A percentile compares a stretch with the other conserved stretches of the same genome.
phyloP scores from a whole-genome alignment of 108 stramenopile species.

The Nannochloropsis gaditana region DNA sequence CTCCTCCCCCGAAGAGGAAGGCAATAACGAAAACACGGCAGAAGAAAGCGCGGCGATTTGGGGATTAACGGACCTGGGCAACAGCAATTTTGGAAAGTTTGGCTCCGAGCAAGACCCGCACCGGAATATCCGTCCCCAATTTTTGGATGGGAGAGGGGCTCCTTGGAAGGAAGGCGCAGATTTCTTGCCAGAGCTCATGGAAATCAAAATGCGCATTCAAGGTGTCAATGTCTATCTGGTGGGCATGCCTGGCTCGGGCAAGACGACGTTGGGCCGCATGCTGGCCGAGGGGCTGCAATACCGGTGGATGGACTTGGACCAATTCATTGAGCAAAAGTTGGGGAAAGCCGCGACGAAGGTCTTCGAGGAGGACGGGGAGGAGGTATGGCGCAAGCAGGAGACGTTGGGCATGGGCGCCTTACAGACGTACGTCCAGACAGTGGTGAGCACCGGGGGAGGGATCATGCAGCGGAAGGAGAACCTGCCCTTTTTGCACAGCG shows the following conservation, averaged over 20 bases:
- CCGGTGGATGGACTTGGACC: not conserved
- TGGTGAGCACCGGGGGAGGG: constrained; percentile 5
- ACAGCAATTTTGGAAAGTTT: constrained; percentile 5
- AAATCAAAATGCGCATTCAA: not conserved
- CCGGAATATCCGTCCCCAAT: constrained; percentile 4
- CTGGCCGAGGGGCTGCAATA: not conserved
- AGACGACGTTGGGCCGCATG: constrained; percentile 4
- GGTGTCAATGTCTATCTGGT: not conserved
- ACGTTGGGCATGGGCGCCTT: constrained; percentile 14
- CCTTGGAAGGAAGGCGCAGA: not conserved
- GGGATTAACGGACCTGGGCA: not conserved
- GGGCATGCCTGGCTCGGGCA: constrained; percentile 2
- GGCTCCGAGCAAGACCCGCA: not conserved
- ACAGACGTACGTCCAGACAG: constrained; percentile 5
- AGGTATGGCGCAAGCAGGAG: not conserved
- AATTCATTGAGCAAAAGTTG: not conserved
- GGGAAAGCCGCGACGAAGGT: not conserved
- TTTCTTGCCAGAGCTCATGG: not conserved
- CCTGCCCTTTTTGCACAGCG: not conserved
- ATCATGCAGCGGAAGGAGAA: constrained; percentile 14
- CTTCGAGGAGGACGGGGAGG: constrained; percentile 6
- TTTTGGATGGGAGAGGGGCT: not conserved
- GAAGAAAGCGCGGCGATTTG: not conserved
- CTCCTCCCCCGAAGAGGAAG: not conserved
- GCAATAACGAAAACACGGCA: not conserved